Base-by-base conservation (phyloP, 768 basidiomycete species). In the Albatrellus ellisii region DNA sequence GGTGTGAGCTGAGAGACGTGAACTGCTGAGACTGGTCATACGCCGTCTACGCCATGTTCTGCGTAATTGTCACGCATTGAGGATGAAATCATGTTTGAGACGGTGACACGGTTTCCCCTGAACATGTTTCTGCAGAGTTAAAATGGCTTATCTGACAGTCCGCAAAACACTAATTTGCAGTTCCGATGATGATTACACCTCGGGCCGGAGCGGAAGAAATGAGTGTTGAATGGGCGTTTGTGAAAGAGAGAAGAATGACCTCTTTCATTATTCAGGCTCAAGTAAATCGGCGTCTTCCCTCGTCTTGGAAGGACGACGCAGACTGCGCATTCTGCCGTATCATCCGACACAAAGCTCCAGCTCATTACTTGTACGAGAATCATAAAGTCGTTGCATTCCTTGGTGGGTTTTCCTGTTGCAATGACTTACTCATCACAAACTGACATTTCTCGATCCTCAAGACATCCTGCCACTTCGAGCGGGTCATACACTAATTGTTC, bases 211-310 rank as follows among this genome's bases (percentile, higher is more conserved):
- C n/a, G n/a, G n/a, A n/a, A n/a, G n/a, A n/a, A n/a, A n/a, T n/a
- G n/a, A n/a, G n/a, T n/a, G n/a, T n/a, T n/a, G 28, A 29, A n/a
- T 9, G 28, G 28, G n/a, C 28, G 28, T 9, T 29, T 29, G 28
- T 29, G 28, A 29, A 29, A 29, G 9, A 29, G 28, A 9, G 28
- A 29, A 9, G 28, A 9, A 82, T 83, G 80, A 83, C 80, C 44
- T 80, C 79, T 26, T 81, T 79, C 62, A 73, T 84, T 15, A 81
- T 84, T 55, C 64, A 76, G 43, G 65, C 70, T 17, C 79, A 80
- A 52, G 62, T 69, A 28, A 55, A 61, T 43, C 70, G 77, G 7
- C 53, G 60, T 11, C 45, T 63, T 27, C 63, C 69, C 14, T 45
- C 57, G n/a, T 58, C 65, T n/a, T 79, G 77, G 79, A 58, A 54